A percentile compares a stretch with the other conserved stretches of the same genome.
Evolutionary conservation across 768 basidiomycete species (phyloP).

Genomic region (Lactarius evosmus): DNA sequence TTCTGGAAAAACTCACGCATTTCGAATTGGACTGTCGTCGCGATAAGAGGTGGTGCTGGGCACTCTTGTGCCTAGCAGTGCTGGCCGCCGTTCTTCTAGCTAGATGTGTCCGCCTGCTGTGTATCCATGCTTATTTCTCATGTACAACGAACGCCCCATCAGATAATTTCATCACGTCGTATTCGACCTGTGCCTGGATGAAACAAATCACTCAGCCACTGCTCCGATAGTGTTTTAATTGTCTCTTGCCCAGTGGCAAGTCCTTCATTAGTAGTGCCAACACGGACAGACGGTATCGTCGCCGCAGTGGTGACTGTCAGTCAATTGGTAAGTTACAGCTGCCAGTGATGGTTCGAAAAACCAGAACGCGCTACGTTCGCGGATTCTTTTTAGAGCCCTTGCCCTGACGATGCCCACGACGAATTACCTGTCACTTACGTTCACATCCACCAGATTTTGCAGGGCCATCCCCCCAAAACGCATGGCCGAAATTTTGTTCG

Average conservation of each 20-base stretch:
- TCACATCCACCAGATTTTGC: slow-evolving; percentile 5
- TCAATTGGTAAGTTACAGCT: too few relatives aligned
- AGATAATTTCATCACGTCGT: neutral
- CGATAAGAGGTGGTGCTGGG: neutral
- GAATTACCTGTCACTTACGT: slow-evolving; percentile 11
- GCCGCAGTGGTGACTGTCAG: neutral
- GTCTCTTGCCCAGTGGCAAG: neutral
- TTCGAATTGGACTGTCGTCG: slow-evolving; percentile 7
- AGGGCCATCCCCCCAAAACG: slow-evolving; percentile 8
- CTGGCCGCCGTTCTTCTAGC: neutral
- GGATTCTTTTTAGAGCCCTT: neutral
- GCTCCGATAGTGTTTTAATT: neutral
- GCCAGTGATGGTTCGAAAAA: neutral
- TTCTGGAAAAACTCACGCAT: slow-evolving; percentile 10
- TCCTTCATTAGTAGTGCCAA: neutral
- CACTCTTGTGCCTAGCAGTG: slow-evolving; percentile 9
- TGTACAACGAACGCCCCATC: slow-evolving; percentile 1
- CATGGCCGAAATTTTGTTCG: neutral
- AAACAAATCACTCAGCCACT: neutral
- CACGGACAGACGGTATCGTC: neutral
- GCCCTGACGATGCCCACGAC: slow-evolving; percentile 3
- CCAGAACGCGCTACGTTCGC: slow-evolving; percentile 1
- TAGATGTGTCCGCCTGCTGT: slow-evolving; percentile 2
- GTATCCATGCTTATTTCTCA: slow-evolving; percentile 10
- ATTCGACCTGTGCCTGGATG: slow-evolving; percentile 11